Percentiles rank a stretch among this genome's conserved stretches.
Evolutionary conservation across 2,329 filamentous ascomycete species (phyloP).

Genomic region (Aureobasidium namibiae): DNA sequence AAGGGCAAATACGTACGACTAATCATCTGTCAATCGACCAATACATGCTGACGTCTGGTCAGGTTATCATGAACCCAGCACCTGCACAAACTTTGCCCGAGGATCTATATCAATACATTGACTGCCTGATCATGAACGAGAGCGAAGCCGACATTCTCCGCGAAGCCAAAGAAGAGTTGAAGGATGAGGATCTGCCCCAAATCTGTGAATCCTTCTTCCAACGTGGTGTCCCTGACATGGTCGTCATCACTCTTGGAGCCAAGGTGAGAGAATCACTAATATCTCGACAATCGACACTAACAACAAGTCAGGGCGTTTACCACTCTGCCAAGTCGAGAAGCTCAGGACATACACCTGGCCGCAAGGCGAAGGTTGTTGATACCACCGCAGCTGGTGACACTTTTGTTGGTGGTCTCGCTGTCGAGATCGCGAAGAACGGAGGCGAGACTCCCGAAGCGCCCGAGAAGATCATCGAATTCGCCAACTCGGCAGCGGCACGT

Average conservation of each 20-base stretch:
- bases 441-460: slow-evolving; percentile 37
- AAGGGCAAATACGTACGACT: slow-evolving; percentile 22
- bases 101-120: slow-evolving; percentile 57
- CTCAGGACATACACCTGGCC: slow-evolving; percentile 37
- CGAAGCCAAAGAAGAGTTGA: slow-evolving; percentile 29
- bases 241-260: slow-evolving; percentile 77
- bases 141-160: slow-evolving; percentile 73
- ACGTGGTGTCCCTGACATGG: slow-evolving; percentile 64
- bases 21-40: neutral
- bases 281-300: neutral
- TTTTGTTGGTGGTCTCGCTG: slow-evolving; percentile 81
- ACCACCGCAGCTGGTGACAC: slow-evolving; percentile 93
- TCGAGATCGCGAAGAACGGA: slow-evolving; percentile 54
- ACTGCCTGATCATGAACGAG: slow-evolving; percentile 83
- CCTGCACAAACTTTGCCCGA: slow-evolving; percentile 59
- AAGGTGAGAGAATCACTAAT: slow-evolving; percentile 41
- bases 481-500: slow-evolving; percentile 55
- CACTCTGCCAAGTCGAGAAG: slow-evolving; percentile 21
- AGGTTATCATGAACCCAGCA: slow-evolving; percentile 77
- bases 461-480: slow-evolving; percentile 50
- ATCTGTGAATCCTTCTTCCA: slow-evolving; percentile 49
- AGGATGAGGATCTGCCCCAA: slow-evolving; percentile 19
- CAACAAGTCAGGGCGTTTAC: slow-evolving; percentile 24
- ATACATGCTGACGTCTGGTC: neutral
- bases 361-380: slow-evolving; percentile 72